Conservation (phyloP, 2,329 filamentous ascomycete species). For the Bretziella fagacearum region DNA sequence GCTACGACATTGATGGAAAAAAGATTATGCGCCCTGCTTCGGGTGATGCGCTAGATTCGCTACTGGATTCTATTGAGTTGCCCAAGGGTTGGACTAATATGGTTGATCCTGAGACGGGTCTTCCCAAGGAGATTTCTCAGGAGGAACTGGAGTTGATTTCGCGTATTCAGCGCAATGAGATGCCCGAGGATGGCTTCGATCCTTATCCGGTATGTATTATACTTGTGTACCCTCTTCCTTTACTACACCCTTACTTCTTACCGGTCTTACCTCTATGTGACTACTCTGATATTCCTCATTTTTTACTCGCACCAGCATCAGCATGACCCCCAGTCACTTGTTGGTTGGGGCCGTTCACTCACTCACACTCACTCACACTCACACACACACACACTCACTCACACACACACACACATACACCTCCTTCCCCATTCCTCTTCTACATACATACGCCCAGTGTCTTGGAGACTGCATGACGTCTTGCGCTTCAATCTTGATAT, state of each 20-base stretch:
- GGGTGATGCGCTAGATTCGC: slow-evolving; percentile 78
- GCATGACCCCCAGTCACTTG: too few species aligned
- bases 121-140: slow-evolving; percentile 70
- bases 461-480: too few species aligned
- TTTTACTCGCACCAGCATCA: too few species aligned
- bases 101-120: slow-evolving; percentile 84
- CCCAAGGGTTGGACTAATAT: slow-evolving; percentile 95
- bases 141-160: slow-evolving; percentile 81
- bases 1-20: slow-evolving; percentile 97
- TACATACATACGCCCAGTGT: too few species aligned
- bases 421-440: too few species aligned
- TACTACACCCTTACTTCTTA: neutral
- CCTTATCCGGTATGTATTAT: slow-evolving; percentile 56
- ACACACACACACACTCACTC: too few species aligned
- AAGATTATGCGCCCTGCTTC: slow-evolving; percentile 92
- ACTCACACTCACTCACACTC: too few species aligned
- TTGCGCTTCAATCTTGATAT: too few species aligned
- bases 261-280: too few species aligned
- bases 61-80: slow-evolving; percentile 90
- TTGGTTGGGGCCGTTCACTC: too few species aligned
- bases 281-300: too few species aligned
- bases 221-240: neutral
- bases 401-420: too few species aligned
- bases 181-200: slow-evolving; percentile 76
- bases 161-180: slow-evolving; percentile 75